Base-by-base conservation (phyloP, 495 filamentous ascomycete genomes). In the Tuber borchii region DNA sequence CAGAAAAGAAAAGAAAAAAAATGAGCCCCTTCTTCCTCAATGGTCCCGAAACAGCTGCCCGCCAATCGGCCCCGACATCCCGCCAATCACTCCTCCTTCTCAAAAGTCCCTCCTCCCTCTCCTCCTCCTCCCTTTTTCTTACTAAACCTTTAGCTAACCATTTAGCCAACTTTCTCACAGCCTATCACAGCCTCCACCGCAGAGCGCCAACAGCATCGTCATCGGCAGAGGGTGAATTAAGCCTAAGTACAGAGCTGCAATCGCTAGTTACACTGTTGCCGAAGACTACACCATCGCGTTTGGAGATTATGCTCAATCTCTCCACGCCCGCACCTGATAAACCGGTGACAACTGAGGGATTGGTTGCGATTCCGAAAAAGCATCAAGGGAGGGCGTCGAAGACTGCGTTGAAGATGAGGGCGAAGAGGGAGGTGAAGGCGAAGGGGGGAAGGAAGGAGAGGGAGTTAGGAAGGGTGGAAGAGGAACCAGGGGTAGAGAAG, bases 11-110 rank as follows among this genome's bases (percentile, higher is more conserved):
- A 61, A 31, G 26, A 61, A 7, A 31, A 31, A 61, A 31, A 61
- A 61, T 61, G 51, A 61, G 51, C n/a, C 51, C 51, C n/a, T 61
- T 61, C 51, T 61, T 61, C 51, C 51, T 61, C 51, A 61, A 61
- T 12, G n/a, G n/a, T 14, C 51, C 51, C 12, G 51, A 61, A 9
- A 61, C 51, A 61, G 20, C 51, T 9, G 51, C n/a, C 12, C 51
- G 51, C 2, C 51, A 31, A 61, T 61, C n/a, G 12, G 10, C 51
- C n/a, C 10, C 26, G 12, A 6, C 10, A n/a, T 61, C n/a, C 26
- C 51, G 51, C 14, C 26, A 31, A 17, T 34, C 56, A 3, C 14
- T 65, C 14, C 14, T 19, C 26, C 56, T 65, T 26, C 56, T 65
- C 56, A 26, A 65, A 34, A 65, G 56, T 34, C 14, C 26, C 56